Evolutionary conservation across 2,329 filamentous ascomycete genomes (phyloP).

Genomic region (Ophiocordyceps camponoti-rufipedis): DNA sequence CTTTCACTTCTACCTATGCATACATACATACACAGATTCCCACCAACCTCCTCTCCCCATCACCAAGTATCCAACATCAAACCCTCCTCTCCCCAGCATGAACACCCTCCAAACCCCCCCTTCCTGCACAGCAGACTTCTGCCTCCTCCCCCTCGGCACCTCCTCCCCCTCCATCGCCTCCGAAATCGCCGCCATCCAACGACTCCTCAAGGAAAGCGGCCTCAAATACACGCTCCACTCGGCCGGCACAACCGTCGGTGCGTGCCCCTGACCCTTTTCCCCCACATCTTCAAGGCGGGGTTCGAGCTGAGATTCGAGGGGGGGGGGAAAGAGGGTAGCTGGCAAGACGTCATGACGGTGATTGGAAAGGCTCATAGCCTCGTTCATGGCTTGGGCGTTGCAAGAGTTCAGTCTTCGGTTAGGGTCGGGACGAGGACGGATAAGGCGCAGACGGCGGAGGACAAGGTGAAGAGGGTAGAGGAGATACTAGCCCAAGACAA

Average conservation of each 20-base stretch:
- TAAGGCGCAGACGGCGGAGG: constrained; percentile 63
- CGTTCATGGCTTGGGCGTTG: constrained; percentile 58
- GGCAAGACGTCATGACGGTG: constrained; percentile 72
- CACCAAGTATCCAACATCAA: too few relatives aligned
- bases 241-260: constrained; percentile 82
- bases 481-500: constrained; percentile 16
- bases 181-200: constrained; percentile 79
- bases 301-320: too few relatives aligned
- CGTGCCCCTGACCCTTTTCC: too few relatives aligned
- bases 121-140: constrained; percentile 76
- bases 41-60: too few relatives aligned
- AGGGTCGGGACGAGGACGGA: constrained; percentile 72
- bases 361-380: constrained; percentile 74
- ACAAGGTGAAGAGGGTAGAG: constrained; percentile 54
- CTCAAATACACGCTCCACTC: constrained; percentile 81
- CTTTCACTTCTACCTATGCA: too few relatives aligned
- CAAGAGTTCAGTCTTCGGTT: constrained; percentile 78
- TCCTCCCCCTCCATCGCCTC: constrained; percentile 47
- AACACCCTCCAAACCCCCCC: constrained; percentile 43
- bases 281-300: too few relatives aligned
- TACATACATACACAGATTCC: too few relatives aligned
- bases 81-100: constrained; percentile 1
- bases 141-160: constrained; percentile 50
- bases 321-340: constrained; percentile 83
- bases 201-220: constrained; percentile 62